phyloP scores from a whole-genome alignment of 148 eudicot genomes.

The Chenopodium berlandieri region DNA sequence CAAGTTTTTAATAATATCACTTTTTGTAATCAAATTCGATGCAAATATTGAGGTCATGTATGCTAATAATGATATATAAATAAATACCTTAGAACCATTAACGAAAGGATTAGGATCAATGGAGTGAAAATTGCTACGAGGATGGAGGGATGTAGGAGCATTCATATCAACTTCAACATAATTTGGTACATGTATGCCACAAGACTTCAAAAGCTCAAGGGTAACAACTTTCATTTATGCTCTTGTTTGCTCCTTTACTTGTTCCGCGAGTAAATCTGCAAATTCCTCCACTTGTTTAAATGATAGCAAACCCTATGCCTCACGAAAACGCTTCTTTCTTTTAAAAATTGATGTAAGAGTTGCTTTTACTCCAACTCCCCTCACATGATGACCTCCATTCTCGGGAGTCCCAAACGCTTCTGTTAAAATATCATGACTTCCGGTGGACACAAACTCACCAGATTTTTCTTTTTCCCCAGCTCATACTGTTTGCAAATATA shows the following conservation, averaged over 20 bases:
- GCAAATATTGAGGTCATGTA: no score
- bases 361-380: background rate
- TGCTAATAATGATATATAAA: background rate
- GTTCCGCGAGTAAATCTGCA: background rate
- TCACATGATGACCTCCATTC: background rate
- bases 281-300: background rate
- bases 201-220: background rate
- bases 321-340: background rate
- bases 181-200: background rate
- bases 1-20: no score
- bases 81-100: background rate
- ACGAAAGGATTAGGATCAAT: background rate
- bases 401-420: background rate
- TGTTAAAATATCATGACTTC: background rate
- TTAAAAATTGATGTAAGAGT: background rate
- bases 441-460: background rate
- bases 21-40: no score
- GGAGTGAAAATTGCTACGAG: background rate
- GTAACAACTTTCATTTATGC: background rate
- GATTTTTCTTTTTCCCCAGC: background rate
- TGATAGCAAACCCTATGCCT: background rate
- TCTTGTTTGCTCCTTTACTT: background rate
- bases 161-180: background rate
- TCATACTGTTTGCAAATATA: background rate
- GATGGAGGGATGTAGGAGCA: background rate